Percentiles rank a stretch among this genome's conserved stretches.
Conservation (phyloP, 371 early-diverging fungal species). For the Zancudomyces culisetae region DNA sequence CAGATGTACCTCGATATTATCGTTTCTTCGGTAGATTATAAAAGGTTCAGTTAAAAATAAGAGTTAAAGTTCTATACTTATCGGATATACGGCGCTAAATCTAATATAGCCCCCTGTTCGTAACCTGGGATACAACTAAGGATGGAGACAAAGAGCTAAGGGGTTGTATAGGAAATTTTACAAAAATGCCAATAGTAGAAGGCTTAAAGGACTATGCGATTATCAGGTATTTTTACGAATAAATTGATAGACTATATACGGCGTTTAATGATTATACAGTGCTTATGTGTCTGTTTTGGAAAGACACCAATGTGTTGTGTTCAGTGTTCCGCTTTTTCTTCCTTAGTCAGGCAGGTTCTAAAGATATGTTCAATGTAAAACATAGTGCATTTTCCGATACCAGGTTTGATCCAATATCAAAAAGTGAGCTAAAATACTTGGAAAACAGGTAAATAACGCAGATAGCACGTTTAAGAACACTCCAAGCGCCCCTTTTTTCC, state of each 20-base stretch:
- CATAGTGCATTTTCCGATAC: conserved; percentile 56
- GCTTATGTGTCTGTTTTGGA: too few species aligned
- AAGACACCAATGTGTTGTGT: too few species aligned
- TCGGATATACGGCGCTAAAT: background rate
- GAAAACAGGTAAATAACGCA: conserved; percentile 9
- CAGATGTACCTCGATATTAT: background rate
- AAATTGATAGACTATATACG: too few species aligned
- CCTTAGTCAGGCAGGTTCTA: too few species aligned
- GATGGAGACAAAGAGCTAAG: conserved; percentile 34
- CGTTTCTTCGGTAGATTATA: background rate
- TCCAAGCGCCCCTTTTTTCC: too few species aligned
- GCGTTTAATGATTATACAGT: too few species aligned
- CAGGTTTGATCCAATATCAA: conserved; percentile 59
- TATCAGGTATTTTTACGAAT: conserved; percentile 13
- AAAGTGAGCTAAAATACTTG: conserved; percentile 43
- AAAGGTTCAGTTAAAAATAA: background rate
- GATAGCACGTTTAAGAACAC: background rate
- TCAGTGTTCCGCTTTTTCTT: too few species aligned
- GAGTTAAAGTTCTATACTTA: background rate
- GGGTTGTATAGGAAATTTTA: conserved; percentile 89
- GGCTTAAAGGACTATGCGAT: conserved; percentile 72
- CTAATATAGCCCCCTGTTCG: conserved; percentile 43
- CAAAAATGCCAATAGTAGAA: conserved; percentile 38
- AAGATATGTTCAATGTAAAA: too few species aligned
- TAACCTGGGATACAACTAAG: conserved; percentile 49